Evolutionary conservation across 352 stramenopile species (phyloP).

Genomic region (Pythium phragmiticola): DNA sequence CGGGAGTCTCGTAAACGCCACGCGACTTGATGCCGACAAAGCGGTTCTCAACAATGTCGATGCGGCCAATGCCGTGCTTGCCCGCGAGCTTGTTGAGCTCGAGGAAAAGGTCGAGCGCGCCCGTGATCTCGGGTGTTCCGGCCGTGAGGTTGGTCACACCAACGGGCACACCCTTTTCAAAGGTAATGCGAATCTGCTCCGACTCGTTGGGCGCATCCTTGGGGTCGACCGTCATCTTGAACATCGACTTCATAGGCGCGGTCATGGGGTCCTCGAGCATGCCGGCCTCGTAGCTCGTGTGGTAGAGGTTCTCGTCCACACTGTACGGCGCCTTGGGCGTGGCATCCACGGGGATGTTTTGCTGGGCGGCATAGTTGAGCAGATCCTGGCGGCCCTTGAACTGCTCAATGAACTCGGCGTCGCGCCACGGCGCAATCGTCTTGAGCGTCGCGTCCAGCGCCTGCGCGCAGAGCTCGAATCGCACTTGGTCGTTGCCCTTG

Average conservation of each 20-base stretch:
- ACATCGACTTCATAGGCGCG: slow-evolving; percentile 94
- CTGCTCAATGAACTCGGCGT: slow-evolving; percentile 97
- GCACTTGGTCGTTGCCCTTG: slow-evolving; percentile 99
- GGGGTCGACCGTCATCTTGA: slow-evolving; percentile 97
- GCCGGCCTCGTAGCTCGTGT: slow-evolving; percentile 98
- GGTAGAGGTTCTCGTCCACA: slow-evolving; percentile 99
- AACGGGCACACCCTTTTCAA: slow-evolving; percentile 94
- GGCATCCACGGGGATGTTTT: slow-evolving; percentile 96
- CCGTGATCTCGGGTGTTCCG: slow-evolving; percentile 86
- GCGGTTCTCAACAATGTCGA: slow-evolving; percentile 99
- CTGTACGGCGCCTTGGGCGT: slow-evolving; percentile 98
- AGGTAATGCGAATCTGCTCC: slow-evolving; percentile 93
- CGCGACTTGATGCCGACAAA: slow-evolving; percentile 99
- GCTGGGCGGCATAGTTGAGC: slow-evolving; percentile 95
- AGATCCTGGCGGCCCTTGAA: slow-evolving; percentile 98
- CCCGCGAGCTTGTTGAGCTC: slow-evolving; percentile 97
- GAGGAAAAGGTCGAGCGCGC: slow-evolving; percentile 95
- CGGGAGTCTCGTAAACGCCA: slow-evolving; percentile 98
- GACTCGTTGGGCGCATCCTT: slow-evolving; percentile 91
- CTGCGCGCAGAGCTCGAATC: slow-evolving; percentile 98
- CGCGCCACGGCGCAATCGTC: slow-evolving; percentile 96
- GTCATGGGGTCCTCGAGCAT: slow-evolving; percentile 95
- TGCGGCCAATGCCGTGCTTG: slow-evolving; percentile 96
- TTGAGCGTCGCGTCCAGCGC: slow-evolving; percentile 95
- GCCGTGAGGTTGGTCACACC: slow-evolving; percentile 89